Conservation (phyloP, 2,329 filamentous ascomycete species). For the Xylariaceae sp. region DNA sequence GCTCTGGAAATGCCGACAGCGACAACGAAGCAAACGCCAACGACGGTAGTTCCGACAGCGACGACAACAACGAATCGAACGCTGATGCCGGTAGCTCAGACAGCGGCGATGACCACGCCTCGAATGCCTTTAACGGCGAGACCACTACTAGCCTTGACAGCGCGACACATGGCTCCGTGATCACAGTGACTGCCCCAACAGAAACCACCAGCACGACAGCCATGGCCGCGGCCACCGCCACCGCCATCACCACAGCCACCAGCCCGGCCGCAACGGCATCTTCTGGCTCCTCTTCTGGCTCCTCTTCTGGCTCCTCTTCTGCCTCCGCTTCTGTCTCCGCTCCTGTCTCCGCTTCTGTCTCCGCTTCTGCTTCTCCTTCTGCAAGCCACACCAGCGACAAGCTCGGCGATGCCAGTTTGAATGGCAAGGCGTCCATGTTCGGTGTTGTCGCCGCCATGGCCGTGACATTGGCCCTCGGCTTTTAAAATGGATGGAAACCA, state of each 20-base stretch:
- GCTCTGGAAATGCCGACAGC: background rate
- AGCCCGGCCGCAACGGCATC: background rate
- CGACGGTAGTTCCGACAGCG: too few relatives aligned
- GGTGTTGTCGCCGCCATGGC: conserved; percentile 26
- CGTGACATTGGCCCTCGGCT: conserved; percentile 23
- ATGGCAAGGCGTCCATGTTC: conserved; percentile 21
- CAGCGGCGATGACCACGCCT: background rate
- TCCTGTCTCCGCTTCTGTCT: conserved; percentile 1
- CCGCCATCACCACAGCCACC: conserved; percentile 1
- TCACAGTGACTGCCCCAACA: too few relatives aligned
- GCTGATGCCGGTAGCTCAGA: too few relatives aligned
- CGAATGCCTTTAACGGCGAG: background rate
- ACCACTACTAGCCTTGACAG: too few relatives aligned
- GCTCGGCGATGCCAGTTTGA: conserved; percentile 13
- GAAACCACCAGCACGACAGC: conserved; percentile 1
- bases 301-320: background rate
- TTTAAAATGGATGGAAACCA: conserved; percentile 8
- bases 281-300: background rate
- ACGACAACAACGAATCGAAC: background rate
- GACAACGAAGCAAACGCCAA: background rate
- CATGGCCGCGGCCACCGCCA: conserved; percentile 2
- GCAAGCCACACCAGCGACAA: conserved; percentile 4
- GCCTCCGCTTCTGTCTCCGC: background rate
- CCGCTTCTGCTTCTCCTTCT: conserved; percentile 3
- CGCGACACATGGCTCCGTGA: too few relatives aligned